A percentile compares a stretch with the other conserved stretches of the same genome.
These are phyloP conservation scores for Paraphoma chrysanthemicola DNA, from an alignment of 2,329 filamentous ascomycete species.

Conservation along the genomic window DNA sequence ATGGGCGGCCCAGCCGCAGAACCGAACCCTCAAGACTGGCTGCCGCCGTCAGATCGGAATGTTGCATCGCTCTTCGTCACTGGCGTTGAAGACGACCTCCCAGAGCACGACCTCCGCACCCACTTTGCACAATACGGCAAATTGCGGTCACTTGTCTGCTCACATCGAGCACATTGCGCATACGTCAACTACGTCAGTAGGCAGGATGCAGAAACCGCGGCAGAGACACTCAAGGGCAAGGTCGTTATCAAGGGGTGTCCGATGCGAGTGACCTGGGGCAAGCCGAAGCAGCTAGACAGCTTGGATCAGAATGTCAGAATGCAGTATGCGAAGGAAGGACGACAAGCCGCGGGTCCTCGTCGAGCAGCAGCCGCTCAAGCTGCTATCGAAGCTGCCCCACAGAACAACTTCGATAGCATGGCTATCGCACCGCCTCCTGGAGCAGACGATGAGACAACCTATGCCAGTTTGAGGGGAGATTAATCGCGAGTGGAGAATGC, in stretches of 20 bases:
- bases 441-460: constrained; percentile 77
- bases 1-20: constrained; percentile 71
- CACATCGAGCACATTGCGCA: constrained; percentile 95
- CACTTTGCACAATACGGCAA: constrained; percentile 91
- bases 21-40: constrained; percentile 82
- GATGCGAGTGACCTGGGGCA: constrained; percentile 88
- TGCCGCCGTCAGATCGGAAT: constrained; percentile 81
- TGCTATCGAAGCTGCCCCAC: constrained; percentile 51
- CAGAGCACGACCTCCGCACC: constrained; percentile 87
- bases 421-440: constrained; percentile 80
- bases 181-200: constrained; percentile 94
- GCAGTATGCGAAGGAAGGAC: constrained; percentile 80
- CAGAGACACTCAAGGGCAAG: constrained; percentile 82
- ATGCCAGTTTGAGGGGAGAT: constrained; percentile 85
- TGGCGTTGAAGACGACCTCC: constrained; percentile 93
- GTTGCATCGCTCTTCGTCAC: constrained; percentile 95
- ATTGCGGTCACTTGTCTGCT: constrained; percentile 91
- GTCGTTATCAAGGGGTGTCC: constrained; percentile 92
- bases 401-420: constrained; percentile 52
- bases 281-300: constrained; percentile 87
- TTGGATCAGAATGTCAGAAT: constrained; percentile 87
- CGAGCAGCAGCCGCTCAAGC: constrained; percentile 40
- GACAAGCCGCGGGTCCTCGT: constrained; percentile 47
- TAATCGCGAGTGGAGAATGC: constrained; percentile 52
- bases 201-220: constrained; percentile 83